phyloP scores from a whole-genome alignment of 1,284 basidiomycete species.

The Cutaneotrichosporon cutaneum region DNA sequence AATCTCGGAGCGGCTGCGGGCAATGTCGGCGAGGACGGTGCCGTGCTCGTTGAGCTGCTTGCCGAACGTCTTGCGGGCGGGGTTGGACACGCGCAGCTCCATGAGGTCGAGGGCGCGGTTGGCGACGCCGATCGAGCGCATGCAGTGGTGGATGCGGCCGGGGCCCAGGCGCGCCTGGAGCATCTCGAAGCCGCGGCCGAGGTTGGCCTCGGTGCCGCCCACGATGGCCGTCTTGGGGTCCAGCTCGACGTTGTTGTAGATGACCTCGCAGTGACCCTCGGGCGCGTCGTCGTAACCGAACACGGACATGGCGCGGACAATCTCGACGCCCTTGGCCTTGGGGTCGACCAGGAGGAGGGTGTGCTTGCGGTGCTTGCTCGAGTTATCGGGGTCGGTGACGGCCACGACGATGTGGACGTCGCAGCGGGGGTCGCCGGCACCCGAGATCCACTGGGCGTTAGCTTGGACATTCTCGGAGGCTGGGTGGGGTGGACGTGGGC shows the following conservation, averaged over 20 bases:
- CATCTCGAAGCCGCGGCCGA: slow-evolving; percentile 95
- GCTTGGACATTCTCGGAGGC: slow-evolving; percentile 6
- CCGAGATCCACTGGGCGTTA: slow-evolving; percentile 76
- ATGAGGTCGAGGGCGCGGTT: slow-evolving; percentile 81
- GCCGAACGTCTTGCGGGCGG: slow-evolving; percentile 86
- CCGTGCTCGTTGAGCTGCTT: slow-evolving; percentile 89
- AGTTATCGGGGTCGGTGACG: slow-evolving; percentile 48
- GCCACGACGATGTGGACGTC: slow-evolving; percentile 88
- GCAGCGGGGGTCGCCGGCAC: slow-evolving; percentile 90
- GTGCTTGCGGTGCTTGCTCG: slow-evolving; percentile 71
- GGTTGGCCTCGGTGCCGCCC: slow-evolving; percentile 67
- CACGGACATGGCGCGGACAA: slow-evolving; percentile 87
- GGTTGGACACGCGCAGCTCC: slow-evolving; percentile 89
- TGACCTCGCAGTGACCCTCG: slow-evolving; percentile 92
- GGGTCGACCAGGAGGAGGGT: slow-evolving; percentile 91
- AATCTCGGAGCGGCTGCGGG: slow-evolving; percentile 87
- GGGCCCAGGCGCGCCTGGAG: slow-evolving; percentile 96
- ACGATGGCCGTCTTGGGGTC: slow-evolving; percentile 63
- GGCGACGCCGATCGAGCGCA: slow-evolving; percentile 91
- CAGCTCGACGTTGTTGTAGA: slow-evolving; percentile 90
- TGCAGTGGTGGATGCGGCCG: slow-evolving; percentile 96
- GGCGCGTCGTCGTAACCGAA: slow-evolving; percentile 94
- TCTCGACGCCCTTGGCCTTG: slow-evolving; percentile 78
- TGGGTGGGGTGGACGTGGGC: not conserved
- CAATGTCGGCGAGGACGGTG: slow-evolving; percentile 85